Evolutionary conservation across 306 rosid species (phyloP).

Genomic region (Hippophae rhamnoides): DNA sequence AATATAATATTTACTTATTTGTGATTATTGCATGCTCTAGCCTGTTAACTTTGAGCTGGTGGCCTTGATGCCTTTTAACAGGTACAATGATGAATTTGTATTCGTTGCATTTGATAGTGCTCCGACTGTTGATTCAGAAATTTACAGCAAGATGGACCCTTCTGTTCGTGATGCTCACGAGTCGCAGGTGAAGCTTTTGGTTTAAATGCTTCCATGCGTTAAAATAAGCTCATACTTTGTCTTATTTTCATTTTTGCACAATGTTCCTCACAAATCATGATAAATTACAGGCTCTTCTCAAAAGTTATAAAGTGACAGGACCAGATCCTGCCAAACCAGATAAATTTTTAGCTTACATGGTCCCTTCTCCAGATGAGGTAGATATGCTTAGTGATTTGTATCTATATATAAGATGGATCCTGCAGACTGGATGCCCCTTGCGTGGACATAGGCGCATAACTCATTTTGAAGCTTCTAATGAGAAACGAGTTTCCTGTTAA

Average conservation of each 20-base stretch:
- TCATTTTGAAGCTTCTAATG: conserved; percentile 1
- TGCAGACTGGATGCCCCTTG: conserved; percentile 7
- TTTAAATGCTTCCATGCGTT: neutral
- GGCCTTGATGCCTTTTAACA: conserved; percentile 26
- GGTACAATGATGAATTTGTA: conserved; percentile 70
- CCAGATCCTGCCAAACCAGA: conserved; percentile 71
- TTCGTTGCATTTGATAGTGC: conserved; percentile 78
- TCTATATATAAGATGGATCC: neutral
- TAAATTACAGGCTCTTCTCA: conserved; percentile 71
- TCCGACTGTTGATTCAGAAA: conserved; percentile 89
- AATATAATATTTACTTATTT: no score
- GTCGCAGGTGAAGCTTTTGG: conserved; percentile 56
- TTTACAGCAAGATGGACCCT: conserved; percentile 56
- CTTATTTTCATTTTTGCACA: neutral
- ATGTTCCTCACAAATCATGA: conserved; percentile 14
- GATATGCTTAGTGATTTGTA: conserved; percentile 5
- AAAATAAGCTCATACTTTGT: neutral
- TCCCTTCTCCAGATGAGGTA: conserved; percentile 90
- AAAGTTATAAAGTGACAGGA: conserved; percentile 66
- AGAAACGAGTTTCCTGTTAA: conserved; percentile 2
- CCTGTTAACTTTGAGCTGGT: conserved; percentile 10
- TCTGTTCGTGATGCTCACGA: conserved; percentile 64
- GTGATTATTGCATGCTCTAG: neutral
- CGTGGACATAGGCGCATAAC: neutral
- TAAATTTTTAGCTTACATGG: conserved; percentile 92